phyloP scores from a whole-genome alignment of 352 stramenopile genomes.

The Phytopythium vexans region DNA sequence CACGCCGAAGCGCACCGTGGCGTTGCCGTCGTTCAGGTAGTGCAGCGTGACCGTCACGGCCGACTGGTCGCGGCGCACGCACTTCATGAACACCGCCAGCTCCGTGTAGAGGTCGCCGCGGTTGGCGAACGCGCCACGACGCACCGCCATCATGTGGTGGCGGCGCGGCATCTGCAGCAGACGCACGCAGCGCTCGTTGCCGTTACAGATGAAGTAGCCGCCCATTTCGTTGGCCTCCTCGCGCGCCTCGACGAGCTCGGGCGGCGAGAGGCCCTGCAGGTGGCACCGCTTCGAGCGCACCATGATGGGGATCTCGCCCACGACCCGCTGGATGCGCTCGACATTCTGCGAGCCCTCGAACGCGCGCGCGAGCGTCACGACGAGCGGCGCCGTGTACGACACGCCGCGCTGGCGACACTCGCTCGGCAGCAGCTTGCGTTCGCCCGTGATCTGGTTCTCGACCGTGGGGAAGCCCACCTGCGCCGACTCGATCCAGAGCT shows the following conservation, averaged over 20 bases:
- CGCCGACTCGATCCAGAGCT: conserved; percentile 93
- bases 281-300: conserved; percentile 96
- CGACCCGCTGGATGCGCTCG: conserved; percentile 79
- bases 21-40: conserved; percentile 97
- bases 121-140: conserved; percentile 97
- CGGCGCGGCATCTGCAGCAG: conserved; percentile 94
- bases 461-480: conserved; percentile 88
- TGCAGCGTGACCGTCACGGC: conserved; percentile 98
- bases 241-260: conserved; percentile 82
- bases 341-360: conserved; percentile 80
- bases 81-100: conserved; percentile 97
- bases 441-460: conserved; percentile 81
- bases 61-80: conserved; percentile 93
- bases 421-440: conserved; percentile 87
- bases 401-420: conserved; percentile 97
- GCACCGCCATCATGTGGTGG: conserved; percentile 92
- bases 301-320: conserved; percentile 98
- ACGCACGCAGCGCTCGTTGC: conserved; percentile 98
- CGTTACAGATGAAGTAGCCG: conserved; percentile 99
- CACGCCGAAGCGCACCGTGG: conserved; percentile 95
- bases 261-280: conserved; percentile 81
- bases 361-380: conserved; percentile 89
- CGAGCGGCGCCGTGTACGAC: conserved; percentile 94
- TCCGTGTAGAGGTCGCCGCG: conserved; percentile 96
- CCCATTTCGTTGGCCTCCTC: conserved; percentile 98